A percentile compares a stretch with the other conserved stretches of the same genome.
phyloP scores from a whole-genome alignment of 1,284 basidiomycete species.

The Microbotryum lychnidis-dioicae region DNA sequence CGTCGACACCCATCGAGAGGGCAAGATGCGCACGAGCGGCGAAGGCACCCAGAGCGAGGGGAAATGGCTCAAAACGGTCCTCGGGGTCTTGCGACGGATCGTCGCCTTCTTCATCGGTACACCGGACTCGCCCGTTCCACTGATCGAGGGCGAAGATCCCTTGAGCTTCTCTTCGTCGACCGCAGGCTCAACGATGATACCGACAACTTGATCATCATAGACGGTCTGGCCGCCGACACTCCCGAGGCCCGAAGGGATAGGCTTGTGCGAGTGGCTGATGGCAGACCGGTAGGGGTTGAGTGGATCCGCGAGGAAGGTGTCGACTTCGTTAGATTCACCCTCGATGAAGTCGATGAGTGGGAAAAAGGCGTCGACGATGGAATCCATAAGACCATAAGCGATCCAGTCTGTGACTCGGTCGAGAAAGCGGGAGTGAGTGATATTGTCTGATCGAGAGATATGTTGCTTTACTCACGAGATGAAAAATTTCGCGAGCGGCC shows the following conservation, averaged over 20 bases:
- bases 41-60: slow-evolving; percentile 4
- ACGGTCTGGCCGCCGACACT: slow-evolving; percentile 18
- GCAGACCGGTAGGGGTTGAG: slow-evolving; percentile 27
- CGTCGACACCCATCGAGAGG: not conserved
- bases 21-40: slow-evolving; percentile 12
- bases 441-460: slow-evolving; percentile 28
- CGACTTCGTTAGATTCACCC: slow-evolving; percentile 69
- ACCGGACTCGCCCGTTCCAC: not conserved
- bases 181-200: slow-evolving; percentile 17
- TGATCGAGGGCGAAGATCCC: not conserved
- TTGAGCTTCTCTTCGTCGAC: slow-evolving; percentile 35
- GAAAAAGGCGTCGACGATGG: slow-evolving; percentile 89
- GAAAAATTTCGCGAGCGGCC: slow-evolving; percentile 50
- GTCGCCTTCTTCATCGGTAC: slow-evolving; percentile 19
- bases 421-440: not conserved
- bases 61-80: slow-evolving; percentile 3
- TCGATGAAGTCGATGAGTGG: slow-evolving; percentile 78
- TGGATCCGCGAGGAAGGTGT: slow-evolving; percentile 54
- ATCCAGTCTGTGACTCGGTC: slow-evolving; percentile 66
- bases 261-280: not conserved
- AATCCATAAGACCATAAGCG: slow-evolving; percentile 84
- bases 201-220: slow-evolving; percentile 23
- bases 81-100: slow-evolving; percentile 6
- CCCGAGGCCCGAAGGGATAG: slow-evolving; percentile 16
- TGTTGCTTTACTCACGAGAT: slow-evolving; percentile 49